phyloP scores from a whole-genome alignment of 192 early-diverging fungal species.

The Coemansia sp. region DNA sequence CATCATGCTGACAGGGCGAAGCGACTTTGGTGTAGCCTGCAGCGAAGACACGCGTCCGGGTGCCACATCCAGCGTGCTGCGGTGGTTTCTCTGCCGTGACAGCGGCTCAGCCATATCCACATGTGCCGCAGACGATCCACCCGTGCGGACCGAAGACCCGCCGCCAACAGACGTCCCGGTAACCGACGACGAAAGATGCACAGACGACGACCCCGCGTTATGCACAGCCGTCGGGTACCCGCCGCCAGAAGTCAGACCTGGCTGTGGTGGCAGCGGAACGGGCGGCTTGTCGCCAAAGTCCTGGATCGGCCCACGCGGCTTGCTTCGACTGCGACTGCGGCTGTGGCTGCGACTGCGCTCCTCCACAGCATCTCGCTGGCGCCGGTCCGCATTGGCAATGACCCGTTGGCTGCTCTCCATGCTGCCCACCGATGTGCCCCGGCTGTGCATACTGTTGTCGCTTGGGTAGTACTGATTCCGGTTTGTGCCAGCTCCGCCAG shows the following conservation, averaged over 20 bases:
- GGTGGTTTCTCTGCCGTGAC: slow-evolving; percentile 20
- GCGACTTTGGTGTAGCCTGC: slow-evolving; percentile 34
- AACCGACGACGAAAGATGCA: slow-evolving; percentile 2
- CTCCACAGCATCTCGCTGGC: slow-evolving; percentile 18
- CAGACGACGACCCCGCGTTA: slow-evolving; percentile 9
- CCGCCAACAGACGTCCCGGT: slow-evolving; percentile 10
- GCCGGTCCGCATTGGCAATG: slow-evolving; percentile 37
- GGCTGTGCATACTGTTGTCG: slow-evolving; percentile 43
- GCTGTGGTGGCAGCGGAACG: slow-evolving; percentile 7
- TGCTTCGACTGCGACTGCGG: slow-evolving; percentile 21
- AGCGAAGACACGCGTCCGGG: slow-evolving; percentile 35
- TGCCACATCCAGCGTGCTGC: slow-evolving; percentile 36
- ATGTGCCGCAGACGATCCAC: slow-evolving; percentile 3
- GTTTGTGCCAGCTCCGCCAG: not conserved
- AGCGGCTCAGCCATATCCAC: slow-evolving; percentile 7
- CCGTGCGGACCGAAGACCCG: slow-evolving; percentile 3
- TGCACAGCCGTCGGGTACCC: not conserved
- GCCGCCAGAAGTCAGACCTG: slow-evolving; percentile 7
- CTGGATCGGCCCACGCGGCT: slow-evolving; percentile 18
- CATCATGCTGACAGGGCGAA: slow-evolving; percentile 47
- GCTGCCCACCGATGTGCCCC: slow-evolving; percentile 32
- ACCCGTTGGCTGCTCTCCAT: slow-evolving; percentile 34
- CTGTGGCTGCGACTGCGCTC: slow-evolving; percentile 48
- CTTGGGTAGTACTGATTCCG: slow-evolving; percentile 13
- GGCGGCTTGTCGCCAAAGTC: slow-evolving; percentile 12